Percentiles rank a stretch among this genome's conserved stretches.
phyloP scores from a whole-genome alignment of 306 rosid genomes.

The Abrus pulchellus region DNA sequence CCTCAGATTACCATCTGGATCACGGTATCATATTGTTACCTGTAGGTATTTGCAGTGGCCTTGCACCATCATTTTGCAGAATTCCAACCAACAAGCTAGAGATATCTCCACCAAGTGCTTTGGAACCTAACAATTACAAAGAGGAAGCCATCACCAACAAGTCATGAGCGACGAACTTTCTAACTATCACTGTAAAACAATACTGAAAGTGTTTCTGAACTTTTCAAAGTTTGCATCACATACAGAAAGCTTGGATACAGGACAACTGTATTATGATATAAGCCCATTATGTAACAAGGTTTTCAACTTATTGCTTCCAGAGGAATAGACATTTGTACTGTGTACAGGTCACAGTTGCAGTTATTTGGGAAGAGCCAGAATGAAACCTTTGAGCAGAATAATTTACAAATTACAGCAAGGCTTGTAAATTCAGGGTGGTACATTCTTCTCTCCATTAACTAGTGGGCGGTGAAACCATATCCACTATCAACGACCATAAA shows the following conservation, averaged over 20 bases:
- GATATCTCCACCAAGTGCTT: slow-evolving; percentile 53
- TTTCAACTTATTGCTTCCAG: slow-evolving; percentile 17
- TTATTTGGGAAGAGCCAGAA: slow-evolving; percentile 29
- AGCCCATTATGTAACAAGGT: slow-evolving; percentile 12
- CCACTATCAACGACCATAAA: background rate
- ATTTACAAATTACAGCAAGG: slow-evolving; percentile 5
- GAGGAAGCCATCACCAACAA: slow-evolving; percentile 38
- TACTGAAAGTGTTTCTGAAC: slow-evolving; percentile 25
- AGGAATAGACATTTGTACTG: slow-evolving; percentile 28
- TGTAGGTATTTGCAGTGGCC: slow-evolving; percentile 55
- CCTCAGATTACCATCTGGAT: slow-evolving; percentile 22
- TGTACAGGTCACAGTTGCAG: slow-evolving; percentile 7
- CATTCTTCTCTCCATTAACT: background rate
- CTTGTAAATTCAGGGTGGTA: slow-evolving; percentile 3
- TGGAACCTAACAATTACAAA: slow-evolving; percentile 51
- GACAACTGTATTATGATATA: slow-evolving; percentile 6
- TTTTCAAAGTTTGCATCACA: background rate
- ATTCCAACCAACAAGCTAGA: slow-evolving; percentile 55
- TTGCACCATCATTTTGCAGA: slow-evolving; percentile 51
- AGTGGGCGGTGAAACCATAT: background rate
- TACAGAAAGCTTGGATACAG: background rate
- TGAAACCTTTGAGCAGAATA: background rate
- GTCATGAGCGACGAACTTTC: slow-evolving; percentile 19
- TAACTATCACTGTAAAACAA: slow-evolving; percentile 12
- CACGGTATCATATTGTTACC: slow-evolving; percentile 51